Base-by-base conservation (phyloP, 768 basidiomycete genomes). In the Boletus edulis region DNA sequence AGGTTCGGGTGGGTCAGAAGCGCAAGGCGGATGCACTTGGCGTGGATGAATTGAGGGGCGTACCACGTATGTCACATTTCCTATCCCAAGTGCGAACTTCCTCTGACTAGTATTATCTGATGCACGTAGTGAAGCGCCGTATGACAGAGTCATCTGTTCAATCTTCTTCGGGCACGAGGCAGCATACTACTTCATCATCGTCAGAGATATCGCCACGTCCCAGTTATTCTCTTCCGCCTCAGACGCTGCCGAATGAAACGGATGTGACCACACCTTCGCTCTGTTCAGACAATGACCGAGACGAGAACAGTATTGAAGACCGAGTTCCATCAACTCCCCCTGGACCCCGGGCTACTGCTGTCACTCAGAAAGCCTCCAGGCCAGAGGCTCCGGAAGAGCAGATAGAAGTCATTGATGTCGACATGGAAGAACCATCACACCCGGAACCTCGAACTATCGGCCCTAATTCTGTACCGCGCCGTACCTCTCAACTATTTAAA, bases 271-370 rank as follows among this genome's bases (percentile, higher is more conserved):
- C 89, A 0, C 89, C 89, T 0, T 89, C 87, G 0, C 73, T 91
- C 15, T 86, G 82, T 62, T 90, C 89, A 4, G 89, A 91, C 64
- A 85, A 87, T 54, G 86, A 85, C 38, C 76, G 67, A 35, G 73
- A 81, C 11, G 80, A 80, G 34, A 73, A 70, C 1, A 76, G 75
- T 48, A 75, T 75, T 5, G 79, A 82, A 38, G 83, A 84, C 45
- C 63, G 54, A 44, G 68, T 71, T 6, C 76, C 75, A 4, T 79
- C 78, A 1, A 79, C 80, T 7, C 84, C 84, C 2, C 85, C 85
- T 48, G 65, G 69, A 24, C 41, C 80, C 72, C 54, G 64, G 38
- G 15, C 55, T 22, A 39, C 54, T 42, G 9, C 46, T n/a, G 39
- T 12, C 46, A 9, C 46, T 14, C 54, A 37, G 42, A 52, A 58